Evolutionary conservation across 2,329 filamentous ascomycete genomes (phyloP), one percentile per base, ranked within the genome.

Genomic region (Corynespora cassiicola): DNA sequence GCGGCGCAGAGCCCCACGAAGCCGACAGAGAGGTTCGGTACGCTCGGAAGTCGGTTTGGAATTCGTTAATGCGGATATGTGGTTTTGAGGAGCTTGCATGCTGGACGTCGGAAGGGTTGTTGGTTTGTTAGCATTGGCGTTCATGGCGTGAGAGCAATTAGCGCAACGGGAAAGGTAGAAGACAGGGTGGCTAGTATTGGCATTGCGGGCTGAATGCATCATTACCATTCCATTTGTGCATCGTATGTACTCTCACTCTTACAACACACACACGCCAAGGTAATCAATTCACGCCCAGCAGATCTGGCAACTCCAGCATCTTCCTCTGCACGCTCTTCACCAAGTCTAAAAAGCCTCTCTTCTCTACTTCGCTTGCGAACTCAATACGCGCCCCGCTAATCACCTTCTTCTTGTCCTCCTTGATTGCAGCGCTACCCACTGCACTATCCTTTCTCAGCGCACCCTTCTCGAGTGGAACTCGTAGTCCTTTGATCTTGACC

Each of bases 311-410:
- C 22, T 66, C 62, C 25, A 70, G 49, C 52, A 66, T 50, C 14
- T 54, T 59, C 40, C 49, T 54, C 52, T 74, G 71, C 38, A 68
- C 61, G 40, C 65, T 63, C 47, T 52, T 61, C 11, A 69, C 64
- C 51, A 69, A 48, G 1, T 36, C 52, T 32, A 75, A 41, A 46
- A 75, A 75, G 34, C 57, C 49, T 17, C 40, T 55, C 54, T 71
- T 70, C 52, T 75, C 72, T 16, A 56, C 58, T 26, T 73, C 70
- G 2, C 47, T 68, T 33, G 66, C 66, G 52, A 75, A 75, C 47
- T 75, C 72, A 11, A 75, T 65, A 51, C 58, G 62, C 3, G 71
- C 65, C 2, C 71, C 71, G 7, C 54, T 64, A n/a, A 75, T 66
- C 20, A 61, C 58, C 43, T 67, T 72, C 36, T 65, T 65, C 45